phyloP scores from a whole-genome alignment of 2,329 filamentous ascomycete species.

The Phyllosticta citribraziliensis region DNA sequence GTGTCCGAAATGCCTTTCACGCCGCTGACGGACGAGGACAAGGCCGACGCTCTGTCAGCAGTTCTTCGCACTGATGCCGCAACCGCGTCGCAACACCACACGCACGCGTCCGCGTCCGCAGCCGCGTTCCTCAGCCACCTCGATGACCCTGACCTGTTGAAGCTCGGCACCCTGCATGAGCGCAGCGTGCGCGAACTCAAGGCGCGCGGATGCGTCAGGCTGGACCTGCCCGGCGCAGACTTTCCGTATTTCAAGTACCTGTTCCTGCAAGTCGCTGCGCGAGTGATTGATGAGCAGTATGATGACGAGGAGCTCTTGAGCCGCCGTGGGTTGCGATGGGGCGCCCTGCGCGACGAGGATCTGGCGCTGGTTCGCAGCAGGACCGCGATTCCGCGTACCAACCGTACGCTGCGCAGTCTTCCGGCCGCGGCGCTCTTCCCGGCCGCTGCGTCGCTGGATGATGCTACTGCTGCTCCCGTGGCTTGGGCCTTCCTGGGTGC shows the following conservation, averaged over 20 bases:
- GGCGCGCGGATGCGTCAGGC: constrained; percentile 17
- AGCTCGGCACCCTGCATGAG: constrained; percentile 35
- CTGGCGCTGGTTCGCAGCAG: constrained; percentile 45
- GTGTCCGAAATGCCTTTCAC: neutral
- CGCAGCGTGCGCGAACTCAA: constrained; percentile 17
- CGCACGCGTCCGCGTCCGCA: constrained; percentile 2
- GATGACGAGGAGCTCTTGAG: constrained; percentile 35
- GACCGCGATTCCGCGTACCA: constrained; percentile 45
- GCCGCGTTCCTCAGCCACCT: constrained; percentile 21
- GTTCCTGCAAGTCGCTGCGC: constrained; percentile 26
- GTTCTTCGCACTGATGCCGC: neutral
- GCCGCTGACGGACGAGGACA: neutral
- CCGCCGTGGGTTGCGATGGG: constrained; percentile 49
- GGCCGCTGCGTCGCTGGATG: constrained; percentile 16
- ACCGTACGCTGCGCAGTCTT: constrained; percentile 34
- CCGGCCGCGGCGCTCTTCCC: constrained; percentile 31
- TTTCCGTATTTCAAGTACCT: constrained; percentile 46
- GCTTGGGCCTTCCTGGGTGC: constrained; percentile 57
- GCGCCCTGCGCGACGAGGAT: constrained; percentile 41
- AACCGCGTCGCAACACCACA: neutral
- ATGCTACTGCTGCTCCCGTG: constrained; percentile 32
- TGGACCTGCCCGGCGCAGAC: constrained; percentile 22
- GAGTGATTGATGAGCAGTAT: constrained; percentile 14
- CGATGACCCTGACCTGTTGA: constrained; percentile 28
- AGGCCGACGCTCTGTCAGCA: neutral